Evolutionary conservation across 768 basidiomycete species (phyloP).

Genomic region (Termitomyces sp.): DNA sequence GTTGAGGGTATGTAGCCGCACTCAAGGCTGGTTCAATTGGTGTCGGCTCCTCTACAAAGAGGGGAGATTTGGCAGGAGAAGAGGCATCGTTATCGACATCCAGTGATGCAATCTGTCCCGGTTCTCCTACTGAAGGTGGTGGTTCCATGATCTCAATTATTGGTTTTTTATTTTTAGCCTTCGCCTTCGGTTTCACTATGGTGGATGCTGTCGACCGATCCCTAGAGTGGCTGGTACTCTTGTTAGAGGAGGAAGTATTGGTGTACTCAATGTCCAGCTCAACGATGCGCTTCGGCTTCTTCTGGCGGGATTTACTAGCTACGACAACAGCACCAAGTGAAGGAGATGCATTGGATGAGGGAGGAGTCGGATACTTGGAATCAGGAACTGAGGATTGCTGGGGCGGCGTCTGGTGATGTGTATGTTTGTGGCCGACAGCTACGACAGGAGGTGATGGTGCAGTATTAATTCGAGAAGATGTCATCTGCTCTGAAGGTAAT

Average conservation of each 20-base stretch:
- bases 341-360: constrained; percentile 41
- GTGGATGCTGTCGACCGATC: constrained; percentile 24
- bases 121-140: constrained; percentile 6
- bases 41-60: constrained; percentile 7
- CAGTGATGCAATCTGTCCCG: constrained; percentile 16
- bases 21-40: constrained; percentile 2
- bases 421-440: constrained; percentile 41
- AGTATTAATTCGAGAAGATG: constrained; percentile 39
- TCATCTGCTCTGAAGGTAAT: constrained; percentile 45
- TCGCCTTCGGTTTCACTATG: constrained; percentile 16
- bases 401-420: constrained; percentile 14
- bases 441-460: constrained; percentile 56
- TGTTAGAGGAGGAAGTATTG: constrained; percentile 22
- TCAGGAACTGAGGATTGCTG: constrained; percentile 11
- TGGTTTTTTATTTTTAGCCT: constrained; percentile 17
- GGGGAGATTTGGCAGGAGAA: neutral
- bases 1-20: neutral
- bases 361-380: constrained; percentile 26
- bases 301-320: constrained; percentile 41
- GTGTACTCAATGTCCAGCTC: constrained; percentile 56
- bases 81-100: constrained; percentile 1
- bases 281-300: constrained; percentile 73
- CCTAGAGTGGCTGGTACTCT: constrained; percentile 22
- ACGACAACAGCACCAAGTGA: constrained; percentile 30
- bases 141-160: constrained; percentile 5